Evolutionary conservation across 2,329 filamentous ascomycete species (phyloP), one percentile per base, ranked within the genome.

Genomic region (Colletotrichum tanaceti): DNA sequence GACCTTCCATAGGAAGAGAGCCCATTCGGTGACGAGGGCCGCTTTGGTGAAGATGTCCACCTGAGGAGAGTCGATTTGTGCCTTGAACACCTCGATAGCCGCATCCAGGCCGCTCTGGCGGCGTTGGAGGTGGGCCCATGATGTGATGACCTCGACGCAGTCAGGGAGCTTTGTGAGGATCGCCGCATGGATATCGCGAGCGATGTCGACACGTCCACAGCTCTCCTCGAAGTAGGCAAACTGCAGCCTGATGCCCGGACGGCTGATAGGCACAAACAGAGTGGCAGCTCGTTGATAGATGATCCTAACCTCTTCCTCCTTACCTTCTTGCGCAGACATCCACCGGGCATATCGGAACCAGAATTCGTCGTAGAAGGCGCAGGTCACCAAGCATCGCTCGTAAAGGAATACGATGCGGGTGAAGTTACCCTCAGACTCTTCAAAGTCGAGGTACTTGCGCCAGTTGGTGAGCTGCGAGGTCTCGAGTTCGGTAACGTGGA

Each of bases 341-440:
- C 96, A 99, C 47, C 95, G 87, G 18, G 92, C 93, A 79, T 97
- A 99, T n/a, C 96, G 91, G 75, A 97, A 89, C 96, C 96, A 99
- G 79, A 98, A 97, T 77, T 98, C 95, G 58, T 98, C 95, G 77
- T 99, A 98, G 73, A 97, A 91, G 18, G 96, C 95, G 75, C 93
- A 97, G 0, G 93, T 95, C 43, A 97, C 93, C 60, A 99, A 81
- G 74, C 94, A 98, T 59, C 96, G 90, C 82, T 99, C 96, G 77
- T 99, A 98, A 39, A 99, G 82, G 75, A 96, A 96, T 6, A 92
- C 87, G 53, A 87, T 91, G 68, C 96, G 89, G 16, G 85, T 80
- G 72, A 90, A 93, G 72, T 94, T 89, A 60, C 92, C 93, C 78
- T 97, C 91, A 0, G 86, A 81, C 80, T 99, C 96, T 77, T 99